Evolutionary conservation across 2,329 filamentous ascomycete genomes (phyloP), one percentile per base, ranked within the genome.

Genomic region (Cladorrhinum sp.): DNA sequence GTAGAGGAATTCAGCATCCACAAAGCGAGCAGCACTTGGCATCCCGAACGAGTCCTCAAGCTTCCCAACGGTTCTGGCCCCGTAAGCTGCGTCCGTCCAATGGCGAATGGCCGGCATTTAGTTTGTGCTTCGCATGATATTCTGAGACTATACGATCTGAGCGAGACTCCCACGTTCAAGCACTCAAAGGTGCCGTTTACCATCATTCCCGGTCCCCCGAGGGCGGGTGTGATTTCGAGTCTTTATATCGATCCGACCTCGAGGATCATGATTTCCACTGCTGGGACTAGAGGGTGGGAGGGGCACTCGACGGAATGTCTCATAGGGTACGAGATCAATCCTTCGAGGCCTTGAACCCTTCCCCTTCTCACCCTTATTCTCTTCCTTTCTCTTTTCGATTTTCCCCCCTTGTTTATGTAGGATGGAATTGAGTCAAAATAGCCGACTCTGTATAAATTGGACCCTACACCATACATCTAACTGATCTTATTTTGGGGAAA

Each of bases 101-200:
- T 99, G 95, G 86, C 89, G 1, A 99, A 99, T 71, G 92, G 92
- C 1, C 85, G 91, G 53, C 94, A 98, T 79, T 80, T 99, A 9
- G 86, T 99, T 14, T 98, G 95, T 74, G 94, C 94, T 10, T 96
- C 91, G 0, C 89, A 96, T 71, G 94, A 98, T 71, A 98, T 98
- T 67, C 82, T 99, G 14, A 86, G 95, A 2, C 82, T 99, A 0
- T 99, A 98, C 73, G 95, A 99, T 71, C 79, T 98, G 18, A 86
- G 86, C 51, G 85, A 90, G 56, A 82, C 85, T 30, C 80, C 83
- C 23, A 76, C 81, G 1, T 79, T 82, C 42, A 91, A 88, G 69
- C 89, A 92, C 71, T 90, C 91, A 0, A 87, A 89, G 0, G 92
- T 96, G 0, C 95, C 95, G 0, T 99, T 98, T 74, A 82, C 96